phyloP scores from a whole-genome alignment of 73 alveolate species.

The Paramecium pentaurelia region DNA sequence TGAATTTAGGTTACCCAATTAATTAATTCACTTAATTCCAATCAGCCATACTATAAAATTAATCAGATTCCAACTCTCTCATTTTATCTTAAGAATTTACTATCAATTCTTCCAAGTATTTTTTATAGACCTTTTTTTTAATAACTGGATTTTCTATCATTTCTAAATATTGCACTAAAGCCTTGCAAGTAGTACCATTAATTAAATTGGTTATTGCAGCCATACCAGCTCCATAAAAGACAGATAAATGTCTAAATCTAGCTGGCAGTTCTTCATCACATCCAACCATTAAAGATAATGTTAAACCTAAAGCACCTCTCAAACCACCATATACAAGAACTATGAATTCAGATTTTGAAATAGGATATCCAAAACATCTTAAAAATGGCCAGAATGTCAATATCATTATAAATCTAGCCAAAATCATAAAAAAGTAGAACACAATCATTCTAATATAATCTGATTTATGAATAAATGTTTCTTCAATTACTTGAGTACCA shows the following conservation, averaged over 20 bases:
- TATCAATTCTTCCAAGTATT: slow-evolving; percentile 25
- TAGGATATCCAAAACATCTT: slow-evolving; percentile 61
- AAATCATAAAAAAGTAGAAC: slow-evolving; percentile 60
- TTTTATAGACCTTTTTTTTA: slow-evolving; percentile 42
- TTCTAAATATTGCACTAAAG: slow-evolving; percentile 41
- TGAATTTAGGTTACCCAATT: slow-evolving; percentile 35
- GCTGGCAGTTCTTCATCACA: slow-evolving; percentile 52
- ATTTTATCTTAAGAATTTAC: slow-evolving; percentile 35
- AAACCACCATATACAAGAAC: slow-evolving; percentile 67
- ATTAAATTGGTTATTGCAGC: slow-evolving; percentile 65
- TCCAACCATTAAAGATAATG: slow-evolving; percentile 64
- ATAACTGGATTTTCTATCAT: slow-evolving; percentile 55
- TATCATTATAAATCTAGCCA: slow-evolving; percentile 58
- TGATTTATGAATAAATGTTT: slow-evolving; percentile 46
- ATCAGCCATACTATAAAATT: slow-evolving; percentile 58
- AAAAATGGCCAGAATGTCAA: slow-evolving; percentile 49
- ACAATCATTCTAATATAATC: slow-evolving; percentile 64
- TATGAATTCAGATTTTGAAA: slow-evolving; percentile 35
- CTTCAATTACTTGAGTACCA: slow-evolving; percentile 55
- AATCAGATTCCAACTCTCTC: slow-evolving; percentile 61
- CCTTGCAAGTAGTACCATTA: slow-evolving; percentile 66
- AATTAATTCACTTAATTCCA: slow-evolving; percentile 63
- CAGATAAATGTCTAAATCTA: slow-evolving; percentile 52
- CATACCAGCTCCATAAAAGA: slow-evolving; percentile 71
- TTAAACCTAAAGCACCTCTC: slow-evolving; percentile 71